These are phyloP conservation scores for Amylostereum areolatum DNA, from an alignment of 1,284 basidiomycete species.

Conservation along the genomic window DNA sequence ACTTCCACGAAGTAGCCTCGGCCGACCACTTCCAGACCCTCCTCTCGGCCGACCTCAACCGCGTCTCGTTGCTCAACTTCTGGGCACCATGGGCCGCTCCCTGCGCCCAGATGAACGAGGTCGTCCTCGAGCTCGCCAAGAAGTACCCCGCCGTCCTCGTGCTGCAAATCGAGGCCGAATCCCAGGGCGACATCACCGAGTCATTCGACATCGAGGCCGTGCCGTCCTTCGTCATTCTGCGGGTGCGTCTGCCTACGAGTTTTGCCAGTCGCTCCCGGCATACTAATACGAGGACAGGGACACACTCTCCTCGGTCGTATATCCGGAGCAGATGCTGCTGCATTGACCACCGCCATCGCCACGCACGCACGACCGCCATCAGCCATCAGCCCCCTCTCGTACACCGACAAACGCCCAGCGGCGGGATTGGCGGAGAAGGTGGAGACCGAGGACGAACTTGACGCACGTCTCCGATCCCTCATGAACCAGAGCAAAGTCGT, in stretches of 20 bases:
- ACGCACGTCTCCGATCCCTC: conserved; percentile 52
- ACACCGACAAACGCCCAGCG: conserved; percentile 30
- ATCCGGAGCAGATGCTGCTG: conserved; percentile 75
- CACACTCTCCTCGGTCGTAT: conserved; percentile 84
- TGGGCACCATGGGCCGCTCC: conserved; percentile 93
- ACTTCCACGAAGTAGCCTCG: conserved; percentile 54
- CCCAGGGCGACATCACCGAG: conserved; percentile 84
- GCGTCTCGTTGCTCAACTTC: conserved; percentile 86
- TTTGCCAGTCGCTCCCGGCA: not conserved
- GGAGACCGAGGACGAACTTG: conserved; percentile 68
- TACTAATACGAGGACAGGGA: conserved; percentile 48
- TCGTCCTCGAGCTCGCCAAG: conserved; percentile 64
- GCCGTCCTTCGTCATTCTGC: conserved; percentile 80
- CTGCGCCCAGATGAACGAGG: conserved; percentile 81
- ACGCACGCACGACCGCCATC: conserved; percentile 42
- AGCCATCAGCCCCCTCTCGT: conserved; percentile 33
- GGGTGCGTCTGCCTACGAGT: conserved; percentile 39
- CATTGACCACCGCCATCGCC: conserved; percentile 61
- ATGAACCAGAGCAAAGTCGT: conserved; percentile 77
- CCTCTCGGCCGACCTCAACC: conserved; percentile 69
- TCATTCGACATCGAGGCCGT: conserved; percentile 93
- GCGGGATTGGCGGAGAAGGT: conserved; percentile 27
- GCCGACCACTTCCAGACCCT: conserved; percentile 70
- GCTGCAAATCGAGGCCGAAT: conserved; percentile 91
- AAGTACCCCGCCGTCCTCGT: conserved; percentile 70